Evolutionary conservation across 768 basidiomycete species (phyloP).

Genomic region (Coprinopsis marcescibilis): DNA sequence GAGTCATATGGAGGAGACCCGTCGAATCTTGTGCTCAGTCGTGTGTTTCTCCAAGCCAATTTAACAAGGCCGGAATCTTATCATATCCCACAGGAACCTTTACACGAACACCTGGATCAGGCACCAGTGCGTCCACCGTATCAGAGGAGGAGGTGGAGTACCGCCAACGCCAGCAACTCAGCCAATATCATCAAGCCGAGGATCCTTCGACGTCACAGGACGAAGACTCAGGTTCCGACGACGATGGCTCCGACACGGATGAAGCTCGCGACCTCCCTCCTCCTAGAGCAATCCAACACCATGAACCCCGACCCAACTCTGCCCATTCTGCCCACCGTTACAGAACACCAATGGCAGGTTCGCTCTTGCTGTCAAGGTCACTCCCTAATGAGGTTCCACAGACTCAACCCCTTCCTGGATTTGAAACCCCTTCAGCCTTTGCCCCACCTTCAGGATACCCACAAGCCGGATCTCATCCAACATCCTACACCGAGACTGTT

Average conservation of each 20-base stretch:
- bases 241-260: constrained; percentile 37
- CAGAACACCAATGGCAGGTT: constrained; percentile 70
- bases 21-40: constrained; percentile 56
- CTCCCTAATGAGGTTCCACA: constrained; percentile 45
- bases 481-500: constrained; percentile 33
- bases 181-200: neutral
- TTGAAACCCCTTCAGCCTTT: constrained; percentile 72
- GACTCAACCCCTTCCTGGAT: constrained; percentile 67
- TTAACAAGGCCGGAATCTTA: neutral
- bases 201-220: constrained; percentile 4
- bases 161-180: constrained; percentile 10
- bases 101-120: constrained; percentile 48
- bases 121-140: constrained; percentile 60
- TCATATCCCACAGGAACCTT: constrained; percentile 29
- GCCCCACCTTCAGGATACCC: constrained; percentile 36
- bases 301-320: constrained; percentile 59
- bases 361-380: constrained; percentile 53
- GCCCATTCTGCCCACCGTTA: constrained; percentile 73
- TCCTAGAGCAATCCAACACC: neutral
- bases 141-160: constrained; percentile 33
- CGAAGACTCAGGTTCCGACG: constrained; percentile 14
- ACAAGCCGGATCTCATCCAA: constrained; percentile 30
- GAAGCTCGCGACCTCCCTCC: constrained; percentile 39
- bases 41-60: constrained; percentile 31
- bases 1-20: constrained; percentile 72